Conservation (phyloP, 179 eudicot species). For the Silene vulgaris region DNA sequence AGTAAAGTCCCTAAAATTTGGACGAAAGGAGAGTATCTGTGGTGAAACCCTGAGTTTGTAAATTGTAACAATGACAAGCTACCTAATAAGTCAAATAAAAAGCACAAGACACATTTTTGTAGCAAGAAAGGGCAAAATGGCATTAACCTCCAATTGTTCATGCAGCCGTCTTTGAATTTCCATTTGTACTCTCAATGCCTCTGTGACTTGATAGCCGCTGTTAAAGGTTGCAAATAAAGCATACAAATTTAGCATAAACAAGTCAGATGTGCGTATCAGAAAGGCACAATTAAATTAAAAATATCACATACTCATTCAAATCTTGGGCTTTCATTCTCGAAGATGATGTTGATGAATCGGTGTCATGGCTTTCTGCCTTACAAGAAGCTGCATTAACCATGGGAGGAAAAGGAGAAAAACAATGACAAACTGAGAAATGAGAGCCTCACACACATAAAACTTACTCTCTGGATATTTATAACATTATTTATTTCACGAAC, state of each 20-base stretch:
- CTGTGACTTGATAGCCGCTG: conserved; percentile 71
- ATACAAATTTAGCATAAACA: conserved; percentile 9
- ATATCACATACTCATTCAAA: conserved; percentile 51
- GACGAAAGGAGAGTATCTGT: background rate
- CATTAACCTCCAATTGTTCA: conserved; percentile 70
- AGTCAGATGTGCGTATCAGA: background rate
- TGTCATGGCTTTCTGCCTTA: conserved; percentile 57
- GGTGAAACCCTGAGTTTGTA: background rate
- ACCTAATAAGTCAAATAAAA: background rate
- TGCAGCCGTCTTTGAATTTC: conserved; percentile 76
- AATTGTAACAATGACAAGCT: background rate
- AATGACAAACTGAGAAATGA: background rate
- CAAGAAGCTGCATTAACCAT: conserved; percentile 41
- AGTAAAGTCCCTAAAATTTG: background rate
- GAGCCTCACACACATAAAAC: background rate
- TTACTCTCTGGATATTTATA: no score
- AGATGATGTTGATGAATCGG: conserved; percentile 53
- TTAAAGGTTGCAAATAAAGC: conserved; percentile 19
- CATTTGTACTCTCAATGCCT: conserved; percentile 83
- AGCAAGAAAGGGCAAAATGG: conserved; percentile 8
- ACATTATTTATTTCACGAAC: no score
- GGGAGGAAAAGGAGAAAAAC: background rate
- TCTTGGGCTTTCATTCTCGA: conserved; percentile 59
- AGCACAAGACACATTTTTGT: conserved; percentile 1
- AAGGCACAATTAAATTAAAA: background rate